A percentile compares a stretch with the other conserved stretches of the same genome.
phyloP scores from a whole-genome alignment of 345 rosid species.

The Salix arbutifolia region DNA sequence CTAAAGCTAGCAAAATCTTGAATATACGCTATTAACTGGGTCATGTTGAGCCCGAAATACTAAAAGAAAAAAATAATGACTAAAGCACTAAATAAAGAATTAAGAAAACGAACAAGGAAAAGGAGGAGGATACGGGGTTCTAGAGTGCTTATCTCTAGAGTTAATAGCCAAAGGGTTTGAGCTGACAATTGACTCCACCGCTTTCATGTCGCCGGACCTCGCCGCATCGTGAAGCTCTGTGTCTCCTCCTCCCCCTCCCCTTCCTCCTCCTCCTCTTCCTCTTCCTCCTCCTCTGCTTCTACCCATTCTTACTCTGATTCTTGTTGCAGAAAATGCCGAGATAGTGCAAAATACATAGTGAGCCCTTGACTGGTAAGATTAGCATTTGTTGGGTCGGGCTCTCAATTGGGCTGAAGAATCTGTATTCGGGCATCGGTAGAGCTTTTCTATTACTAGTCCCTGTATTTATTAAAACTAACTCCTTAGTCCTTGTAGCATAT shows the following conservation, averaged over 20 bases:
- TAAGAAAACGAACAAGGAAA: background rate
- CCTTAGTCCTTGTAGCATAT: too few relatives aligned
- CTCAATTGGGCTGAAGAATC: background rate
- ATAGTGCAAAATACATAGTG: too few relatives aligned
- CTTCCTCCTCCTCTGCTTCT: background rate
- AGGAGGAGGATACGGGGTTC: conserved; percentile 83
- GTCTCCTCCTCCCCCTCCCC: conserved; percentile 14
- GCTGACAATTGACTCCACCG: conserved; percentile 50
- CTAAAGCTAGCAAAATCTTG: background rate
- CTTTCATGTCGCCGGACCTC: conserved; percentile 78
- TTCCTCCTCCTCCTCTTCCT: background rate
- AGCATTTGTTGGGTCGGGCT: background rate
- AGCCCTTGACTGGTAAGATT: too few relatives aligned
- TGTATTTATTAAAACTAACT: too few relatives aligned
- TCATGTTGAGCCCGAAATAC: background rate
- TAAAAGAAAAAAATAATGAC: too few relatives aligned
- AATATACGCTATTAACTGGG: background rate
- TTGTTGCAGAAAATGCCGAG: background rate
- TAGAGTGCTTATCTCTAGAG: conserved; percentile 91
- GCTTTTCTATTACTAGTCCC: too few relatives aligned
- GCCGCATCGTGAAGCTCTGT: conserved; percentile 74
- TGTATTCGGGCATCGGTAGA: too few relatives aligned
- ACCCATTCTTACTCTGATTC: background rate
- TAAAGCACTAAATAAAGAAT: background rate
- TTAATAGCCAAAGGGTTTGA: conserved; percentile 66